Percentiles rank a stretch among this genome's conserved stretches.
Conservation (phyloP, 192 early-diverging fungal species). For the Backusella australiensis region DNA sequence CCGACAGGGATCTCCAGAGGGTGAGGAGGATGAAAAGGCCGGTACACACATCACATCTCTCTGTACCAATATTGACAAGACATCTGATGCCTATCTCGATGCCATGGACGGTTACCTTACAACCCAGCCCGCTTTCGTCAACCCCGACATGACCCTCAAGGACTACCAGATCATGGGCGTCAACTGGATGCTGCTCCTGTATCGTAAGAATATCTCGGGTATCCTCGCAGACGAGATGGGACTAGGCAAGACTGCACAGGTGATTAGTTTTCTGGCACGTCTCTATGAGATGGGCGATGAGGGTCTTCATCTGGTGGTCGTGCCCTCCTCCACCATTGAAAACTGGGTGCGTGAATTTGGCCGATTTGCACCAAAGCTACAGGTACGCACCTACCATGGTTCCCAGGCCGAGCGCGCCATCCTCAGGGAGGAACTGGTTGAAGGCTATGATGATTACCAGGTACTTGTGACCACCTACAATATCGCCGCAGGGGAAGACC, state of each 20-base stretch:
- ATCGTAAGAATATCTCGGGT: constrained; percentile 69
- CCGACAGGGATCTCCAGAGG: not conserved
- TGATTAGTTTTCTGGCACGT: constrained; percentile 76
- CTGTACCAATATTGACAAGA: constrained; percentile 10
- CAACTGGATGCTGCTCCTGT: constrained; percentile 79
- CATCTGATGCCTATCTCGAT: not conserved
- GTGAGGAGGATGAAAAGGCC: constrained; percentile 36
- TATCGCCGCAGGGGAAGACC: constrained; percentile 72
- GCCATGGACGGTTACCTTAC: constrained; percentile 50
- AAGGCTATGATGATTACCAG: constrained; percentile 52
- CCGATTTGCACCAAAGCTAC: constrained; percentile 57
- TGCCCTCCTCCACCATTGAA: constrained; percentile 81
- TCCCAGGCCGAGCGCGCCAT: constrained; percentile 49
- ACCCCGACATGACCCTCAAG: constrained; percentile 63
- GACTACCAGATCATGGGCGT: constrained; percentile 86
- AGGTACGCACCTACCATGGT: constrained; percentile 64
- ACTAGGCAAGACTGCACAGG: constrained; percentile 90
- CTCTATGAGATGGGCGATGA: constrained; percentile 47
- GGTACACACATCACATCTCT: constrained; percentile 40
- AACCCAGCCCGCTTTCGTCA: constrained; percentile 61
- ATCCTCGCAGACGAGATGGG: constrained; percentile 87
- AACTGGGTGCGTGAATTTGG: constrained; percentile 92
- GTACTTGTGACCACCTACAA: constrained; percentile 84
- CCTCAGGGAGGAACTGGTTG: constrained; percentile 48
- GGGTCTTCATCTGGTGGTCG: constrained; percentile 78